Percentiles rank a stretch among this genome's conserved stretches.
phyloP scores from a whole-genome alignment of 495 filamentous ascomycete genomes.

The Ascodesmis nigricans region DNA sequence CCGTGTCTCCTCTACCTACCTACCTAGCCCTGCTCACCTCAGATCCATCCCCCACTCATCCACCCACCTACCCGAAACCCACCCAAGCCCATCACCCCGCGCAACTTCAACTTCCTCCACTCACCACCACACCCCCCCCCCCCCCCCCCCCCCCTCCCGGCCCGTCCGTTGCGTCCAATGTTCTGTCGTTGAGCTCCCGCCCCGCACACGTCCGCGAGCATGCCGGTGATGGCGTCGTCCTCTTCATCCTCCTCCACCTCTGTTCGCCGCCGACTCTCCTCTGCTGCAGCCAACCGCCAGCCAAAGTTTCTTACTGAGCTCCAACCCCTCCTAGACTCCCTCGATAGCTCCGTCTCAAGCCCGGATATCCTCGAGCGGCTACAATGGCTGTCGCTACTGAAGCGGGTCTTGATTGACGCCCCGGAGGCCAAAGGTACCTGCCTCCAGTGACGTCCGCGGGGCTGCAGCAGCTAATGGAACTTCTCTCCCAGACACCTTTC shows the following conservation, averaged over 20 bases:
- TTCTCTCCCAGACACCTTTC: conserved; percentile 80
- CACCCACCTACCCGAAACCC: too few relatives aligned
- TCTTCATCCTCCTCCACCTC: conserved; percentile 8
- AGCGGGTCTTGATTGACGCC: conserved; percentile 20
- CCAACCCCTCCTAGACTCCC: conserved; percentile 21
- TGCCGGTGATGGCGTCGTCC: conserved; percentile 7
- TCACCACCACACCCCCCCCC: too few relatives aligned
- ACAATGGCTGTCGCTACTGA: conserved; percentile 21
- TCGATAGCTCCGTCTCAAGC: conserved; percentile 15
- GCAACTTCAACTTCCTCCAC: too few relatives aligned
- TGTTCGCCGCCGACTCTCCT: conserved; percentile 15
- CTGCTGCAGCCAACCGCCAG: conserved; percentile 18
- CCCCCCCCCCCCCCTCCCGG: too few relatives aligned
- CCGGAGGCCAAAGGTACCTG: conserved; percentile 21
- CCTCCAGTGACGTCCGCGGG: neutral
- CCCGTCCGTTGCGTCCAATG: too few relatives aligned
- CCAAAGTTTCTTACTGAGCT: conserved; percentile 19
- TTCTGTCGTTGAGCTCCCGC: too few relatives aligned
- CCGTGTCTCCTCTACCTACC: neutral
- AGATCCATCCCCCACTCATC: too few relatives aligned
- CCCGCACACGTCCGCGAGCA: too few relatives aligned
- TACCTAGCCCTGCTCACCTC: neutral
- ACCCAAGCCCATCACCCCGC: too few relatives aligned
- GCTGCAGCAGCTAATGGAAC: too few relatives aligned
- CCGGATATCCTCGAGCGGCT: conserved; percentile 20